Evolutionary conservation across 1,284 basidiomycete species (phyloP).

Genomic region (Leccinum solheimii): DNA sequence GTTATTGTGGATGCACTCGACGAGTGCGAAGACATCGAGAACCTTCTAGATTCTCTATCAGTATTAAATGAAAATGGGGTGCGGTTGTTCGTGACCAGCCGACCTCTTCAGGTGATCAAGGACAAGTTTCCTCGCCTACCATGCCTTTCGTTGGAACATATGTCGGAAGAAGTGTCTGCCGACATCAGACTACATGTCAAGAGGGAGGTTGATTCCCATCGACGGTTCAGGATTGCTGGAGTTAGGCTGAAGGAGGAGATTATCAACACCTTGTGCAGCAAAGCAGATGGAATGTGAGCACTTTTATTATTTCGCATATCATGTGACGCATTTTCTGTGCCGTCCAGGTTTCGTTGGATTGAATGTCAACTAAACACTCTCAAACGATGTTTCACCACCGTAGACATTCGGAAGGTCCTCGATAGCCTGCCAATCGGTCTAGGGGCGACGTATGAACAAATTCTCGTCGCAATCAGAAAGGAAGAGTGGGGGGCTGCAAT

Average conservation of each 20-base stretch:
- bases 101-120: neutral
- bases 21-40: neutral
- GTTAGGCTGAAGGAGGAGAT: neutral
- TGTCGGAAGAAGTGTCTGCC: neutral
- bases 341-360: neutral
- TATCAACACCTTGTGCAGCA: neutral
- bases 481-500: neutral
- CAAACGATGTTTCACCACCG: neutral
- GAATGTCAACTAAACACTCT: neutral
- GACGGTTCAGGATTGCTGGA: neutral
- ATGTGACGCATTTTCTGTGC: neutral
- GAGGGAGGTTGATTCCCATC: neutral
- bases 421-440: neutral
- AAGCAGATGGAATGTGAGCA: neutral
- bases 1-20: neutral
- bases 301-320: neutral
- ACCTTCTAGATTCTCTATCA: neutral
- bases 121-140: neutral
- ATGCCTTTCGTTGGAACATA: neutral
- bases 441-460: neutral
- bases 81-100: neutral
- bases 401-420: neutral
- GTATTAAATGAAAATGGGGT: neutral
- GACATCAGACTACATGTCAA: neutral
- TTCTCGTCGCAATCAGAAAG: neutral